These are phyloP conservation scores for Pterocarpus santalinus DNA, from an alignment of 306 rosid genomes.

Conservation along the genomic window DNA sequence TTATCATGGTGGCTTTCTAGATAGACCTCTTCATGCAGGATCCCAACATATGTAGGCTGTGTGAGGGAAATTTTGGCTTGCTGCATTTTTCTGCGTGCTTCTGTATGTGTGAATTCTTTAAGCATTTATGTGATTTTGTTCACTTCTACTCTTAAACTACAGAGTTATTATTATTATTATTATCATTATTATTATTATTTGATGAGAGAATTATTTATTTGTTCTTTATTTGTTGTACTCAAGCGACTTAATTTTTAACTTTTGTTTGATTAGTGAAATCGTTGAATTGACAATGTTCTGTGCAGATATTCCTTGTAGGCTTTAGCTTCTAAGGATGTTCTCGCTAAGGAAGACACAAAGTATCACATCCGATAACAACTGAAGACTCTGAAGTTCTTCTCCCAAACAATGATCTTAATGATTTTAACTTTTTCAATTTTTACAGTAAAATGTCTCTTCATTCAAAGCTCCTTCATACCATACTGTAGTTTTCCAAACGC, in stretches of 20 bases:
- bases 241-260: background rate
- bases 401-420: background rate
- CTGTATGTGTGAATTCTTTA: background rate
- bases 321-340: background rate
- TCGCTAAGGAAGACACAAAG: background rate
- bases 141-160: no score
- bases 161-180: no score
- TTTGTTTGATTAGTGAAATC: background rate
- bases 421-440: background rate
- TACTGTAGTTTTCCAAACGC: no score
- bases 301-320: no score
- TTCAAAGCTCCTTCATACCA: background rate
- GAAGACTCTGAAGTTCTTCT: background rate
- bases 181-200: no score
- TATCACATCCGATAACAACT: background rate
- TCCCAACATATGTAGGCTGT: no score
- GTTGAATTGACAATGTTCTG: no score
- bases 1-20: no score
- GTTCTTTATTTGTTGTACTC: background rate
- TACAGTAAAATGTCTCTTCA: background rate
- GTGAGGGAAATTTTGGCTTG: background rate
- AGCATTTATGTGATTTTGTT: no score
- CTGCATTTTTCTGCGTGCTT: background rate
- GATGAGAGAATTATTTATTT: background rate
- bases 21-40: no score